These are phyloP conservation scores for Colletotrichum simmondsii DNA, from an alignment of 2,329 filamentous ascomycete genomes.

Conservation along the genomic window DNA sequence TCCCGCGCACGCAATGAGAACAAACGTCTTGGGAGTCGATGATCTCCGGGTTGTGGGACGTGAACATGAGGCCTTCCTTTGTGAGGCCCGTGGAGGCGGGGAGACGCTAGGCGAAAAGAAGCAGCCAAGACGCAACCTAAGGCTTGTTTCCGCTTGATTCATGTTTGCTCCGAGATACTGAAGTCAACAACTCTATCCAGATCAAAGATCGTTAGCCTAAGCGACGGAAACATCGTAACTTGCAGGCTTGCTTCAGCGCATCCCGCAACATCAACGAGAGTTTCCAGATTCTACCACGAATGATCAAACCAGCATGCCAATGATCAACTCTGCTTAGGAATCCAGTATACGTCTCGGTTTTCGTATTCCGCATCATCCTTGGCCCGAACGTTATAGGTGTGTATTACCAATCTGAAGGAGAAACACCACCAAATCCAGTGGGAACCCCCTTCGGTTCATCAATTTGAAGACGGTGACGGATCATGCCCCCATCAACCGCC, in stretches of 20 bases:
- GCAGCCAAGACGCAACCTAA: constrained; percentile 18
- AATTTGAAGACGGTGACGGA: not conserved
- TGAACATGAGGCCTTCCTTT: not conserved
- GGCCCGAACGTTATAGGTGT: not conserved
- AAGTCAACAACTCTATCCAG: too few relatives aligned
- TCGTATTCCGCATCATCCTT: not conserved
- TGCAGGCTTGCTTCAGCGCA: too few relatives aligned
- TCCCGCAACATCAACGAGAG: too few relatives aligned
- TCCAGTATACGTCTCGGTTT: too few relatives aligned
- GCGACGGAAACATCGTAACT: too few relatives aligned
- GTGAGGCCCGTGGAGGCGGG: not conserved
- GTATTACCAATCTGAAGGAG: not conserved
- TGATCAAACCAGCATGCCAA: too few relatives aligned
- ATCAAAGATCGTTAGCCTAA: too few relatives aligned
- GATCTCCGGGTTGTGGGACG: not conserved
- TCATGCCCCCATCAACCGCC: constrained; percentile 19
- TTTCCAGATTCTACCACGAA: too few relatives aligned
- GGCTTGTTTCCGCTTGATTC: not conserved
- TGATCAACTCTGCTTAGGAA: too few relatives aligned
- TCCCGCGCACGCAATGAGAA: not conserved
- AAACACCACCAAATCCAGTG: not conserved
- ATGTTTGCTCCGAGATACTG: too few relatives aligned
- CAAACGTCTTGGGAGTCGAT: not conserved
- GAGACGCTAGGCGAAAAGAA: not conserved
- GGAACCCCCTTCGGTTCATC: not conserved